Percentiles rank a stretch among this genome's conserved stretches.
phyloP scores from a whole-genome alignment of 257 asterid species.

The Catharanthus roseus region DNA sequence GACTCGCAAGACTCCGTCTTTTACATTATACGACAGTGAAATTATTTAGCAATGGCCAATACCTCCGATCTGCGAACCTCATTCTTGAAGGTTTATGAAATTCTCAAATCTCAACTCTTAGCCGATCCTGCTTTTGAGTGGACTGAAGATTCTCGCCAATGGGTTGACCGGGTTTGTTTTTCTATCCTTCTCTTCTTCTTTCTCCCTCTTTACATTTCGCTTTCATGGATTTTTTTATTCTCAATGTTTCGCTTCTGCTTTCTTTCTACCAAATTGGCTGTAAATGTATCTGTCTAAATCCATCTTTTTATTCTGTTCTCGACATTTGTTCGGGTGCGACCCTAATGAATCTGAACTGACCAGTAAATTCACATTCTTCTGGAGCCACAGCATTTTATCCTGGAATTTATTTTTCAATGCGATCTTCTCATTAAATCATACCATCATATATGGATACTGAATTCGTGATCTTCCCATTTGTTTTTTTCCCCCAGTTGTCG shows the following conservation, averaged over 20 bases:
- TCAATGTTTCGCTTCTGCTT: not conserved
- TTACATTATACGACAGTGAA: no score
- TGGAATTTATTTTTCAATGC: not conserved
- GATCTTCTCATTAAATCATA: not conserved
- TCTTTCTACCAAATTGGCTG: no score
- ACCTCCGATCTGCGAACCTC: constrained; percentile 46
- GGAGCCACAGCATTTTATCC: not conserved
- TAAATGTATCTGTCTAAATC: not conserved
- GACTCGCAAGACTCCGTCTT: no score
- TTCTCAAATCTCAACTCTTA: constrained; percentile 79
- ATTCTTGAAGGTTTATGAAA: constrained; percentile 56
- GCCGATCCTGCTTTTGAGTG: constrained; percentile 76
- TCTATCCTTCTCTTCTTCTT: not conserved
- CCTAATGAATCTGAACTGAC: not conserved
- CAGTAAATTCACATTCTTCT: no score
- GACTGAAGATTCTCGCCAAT: constrained; percentile 61
- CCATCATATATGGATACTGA: not conserved
- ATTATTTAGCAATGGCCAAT: constrained; percentile 17
- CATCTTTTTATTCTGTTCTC: not conserved
- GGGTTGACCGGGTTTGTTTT: constrained; percentile 80
- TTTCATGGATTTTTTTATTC: not conserved
- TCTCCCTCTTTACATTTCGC: not conserved
- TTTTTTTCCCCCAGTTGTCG: not conserved
- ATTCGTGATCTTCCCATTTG: not conserved
- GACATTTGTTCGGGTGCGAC: not conserved